These are phyloP conservation scores for Zostera marina DNA, from an alignment of 116 monocot genomes.

Conservation along the genomic window DNA sequence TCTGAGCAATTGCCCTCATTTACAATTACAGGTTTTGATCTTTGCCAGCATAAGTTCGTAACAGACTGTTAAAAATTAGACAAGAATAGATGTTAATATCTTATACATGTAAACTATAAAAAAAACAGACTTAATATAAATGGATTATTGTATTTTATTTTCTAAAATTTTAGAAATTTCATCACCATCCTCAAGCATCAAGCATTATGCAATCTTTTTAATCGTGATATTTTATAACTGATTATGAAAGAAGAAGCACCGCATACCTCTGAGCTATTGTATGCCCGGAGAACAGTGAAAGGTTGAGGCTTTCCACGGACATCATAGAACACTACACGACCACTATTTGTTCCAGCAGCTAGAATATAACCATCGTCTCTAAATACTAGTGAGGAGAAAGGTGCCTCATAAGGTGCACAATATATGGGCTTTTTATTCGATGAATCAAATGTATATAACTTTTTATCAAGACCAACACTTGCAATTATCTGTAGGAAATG, in stretches of 20 bases:
- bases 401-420: slow-evolving; percentile 58
- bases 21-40: slow-evolving; percentile 66
- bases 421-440: slow-evolving; percentile 35
- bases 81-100: not conserved
- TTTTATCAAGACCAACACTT: slow-evolving; percentile 93
- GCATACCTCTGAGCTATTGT: slow-evolving; percentile 67
- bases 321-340: slow-evolving; percentile 83
- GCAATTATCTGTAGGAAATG: slow-evolving; percentile 52
- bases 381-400: slow-evolving; percentile 73
- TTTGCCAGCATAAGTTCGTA: slow-evolving; percentile 88
- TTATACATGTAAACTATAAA: too few species aligned
- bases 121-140: too few species aligned
- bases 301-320: slow-evolving; percentile 86
- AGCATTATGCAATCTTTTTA: not conserved
- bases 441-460: slow-evolving; percentile 67
- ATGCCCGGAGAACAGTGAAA: slow-evolving; percentile 72
- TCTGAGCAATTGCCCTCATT: slow-evolving; percentile 53
- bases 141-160: too few species aligned
- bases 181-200: too few species aligned
- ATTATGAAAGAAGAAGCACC: not conserved
- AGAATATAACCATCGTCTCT: slow-evolving; percentile 75
- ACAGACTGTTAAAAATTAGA: slow-evolving; percentile 38
- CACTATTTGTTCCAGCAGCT: slow-evolving; percentile 85
- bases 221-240: not conserved
- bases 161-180: too few species aligned